Base-by-base conservation (phyloP, 768 basidiomycete genomes). In the Tephrocybe sp. region DNA sequence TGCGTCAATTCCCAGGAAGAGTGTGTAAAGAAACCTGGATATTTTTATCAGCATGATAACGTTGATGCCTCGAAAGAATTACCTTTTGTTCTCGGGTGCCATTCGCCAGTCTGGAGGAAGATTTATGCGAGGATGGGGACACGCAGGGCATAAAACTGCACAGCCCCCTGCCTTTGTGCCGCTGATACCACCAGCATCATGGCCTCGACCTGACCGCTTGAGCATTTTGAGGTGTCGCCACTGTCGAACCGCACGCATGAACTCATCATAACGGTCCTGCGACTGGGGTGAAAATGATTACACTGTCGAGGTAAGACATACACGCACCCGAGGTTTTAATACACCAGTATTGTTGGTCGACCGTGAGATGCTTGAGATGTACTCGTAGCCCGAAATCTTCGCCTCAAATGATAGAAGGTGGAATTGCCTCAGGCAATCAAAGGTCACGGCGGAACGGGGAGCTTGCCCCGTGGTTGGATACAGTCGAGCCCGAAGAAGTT, bases 41-140 rank as follows among this genome's bases (percentile, higher is more conserved):
- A n/a, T n/a, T n/a, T n/a, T 34, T 21, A 29, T 31, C 25, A 39
- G 29, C 7, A 5, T 3, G 38, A 21, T 15, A 38, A 7, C 7
- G 18, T 7, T 18, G 6, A 16, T 38, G 4, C 18, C 18, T 38
- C 19, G 6, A 3, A 38, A 8, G 6, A 40, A 41, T 13, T 16
- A 57, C 57, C 27, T 51, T 39, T 44, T 47, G 36, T 55, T 30
- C 16, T 52, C 45, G 15, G 57, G 51, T 1, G 43, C 56, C 21
- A 45, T 24, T 12, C 53, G 33, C 65, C 61, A 66, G 6, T 49
- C 54, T 6, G n/a, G 23, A 7, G 59, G 57, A 2, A 67, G 31
- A 43, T 68, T 67, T n/a, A 53, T 60, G 0, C 47, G 58, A 0
- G 61, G 63, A 12, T 66, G 61, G 0, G 62, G 64, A 44, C 62